Percentiles rank a stretch among this genome's conserved stretches.
These are phyloP conservation scores for Stachybotrys chartarum DNA, from an alignment of 2,329 filamentous ascomycete genomes.

Conservation along the genomic window DNA sequence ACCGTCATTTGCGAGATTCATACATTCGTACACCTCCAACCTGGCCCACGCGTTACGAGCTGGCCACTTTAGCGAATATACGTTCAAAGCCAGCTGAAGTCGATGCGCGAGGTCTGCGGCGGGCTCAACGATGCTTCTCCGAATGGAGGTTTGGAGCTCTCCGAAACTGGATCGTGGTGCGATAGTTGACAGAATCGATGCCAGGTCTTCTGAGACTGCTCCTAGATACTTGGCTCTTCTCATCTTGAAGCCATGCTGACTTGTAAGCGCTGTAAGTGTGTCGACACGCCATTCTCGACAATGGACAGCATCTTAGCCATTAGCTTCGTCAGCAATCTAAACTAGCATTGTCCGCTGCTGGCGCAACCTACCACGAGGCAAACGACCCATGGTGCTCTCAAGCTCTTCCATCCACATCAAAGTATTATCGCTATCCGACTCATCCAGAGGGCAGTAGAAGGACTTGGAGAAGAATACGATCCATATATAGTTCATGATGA, in stretches of 20 bases:
- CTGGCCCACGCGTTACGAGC: conserved; percentile 25
- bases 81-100: conserved; percentile 24
- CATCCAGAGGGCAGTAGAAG: conserved; percentile 29
- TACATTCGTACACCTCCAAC: conserved; percentile 28
- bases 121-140: conserved; percentile 24
- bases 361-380: conserved; percentile 21
- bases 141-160: conserved; percentile 24
- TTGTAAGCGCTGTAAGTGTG: conserved; percentile 24
- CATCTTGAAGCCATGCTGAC: conserved; percentile 21
- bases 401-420: conserved; percentile 24
- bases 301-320: conserved; percentile 19
- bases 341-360: not conserved
- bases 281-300: conserved; percentile 30
- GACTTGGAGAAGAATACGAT: conserved; percentile 25
- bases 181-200: conserved; percentile 20
- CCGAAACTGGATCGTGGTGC: conserved; percentile 15
- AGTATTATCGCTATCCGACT: conserved; percentile 20
- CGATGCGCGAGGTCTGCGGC: conserved; percentile 27
- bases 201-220: conserved; percentile 24
- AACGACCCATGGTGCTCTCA: conserved; percentile 22
- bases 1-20: conserved; percentile 25
- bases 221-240: conserved; percentile 18
- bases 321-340: not conserved
- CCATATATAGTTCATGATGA: conserved; percentile 30
- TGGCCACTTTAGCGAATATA: conserved; percentile 30